Conservation (phyloP, 2,329 filamentous ascomycete species). For the Fusarium musae region DNA sequence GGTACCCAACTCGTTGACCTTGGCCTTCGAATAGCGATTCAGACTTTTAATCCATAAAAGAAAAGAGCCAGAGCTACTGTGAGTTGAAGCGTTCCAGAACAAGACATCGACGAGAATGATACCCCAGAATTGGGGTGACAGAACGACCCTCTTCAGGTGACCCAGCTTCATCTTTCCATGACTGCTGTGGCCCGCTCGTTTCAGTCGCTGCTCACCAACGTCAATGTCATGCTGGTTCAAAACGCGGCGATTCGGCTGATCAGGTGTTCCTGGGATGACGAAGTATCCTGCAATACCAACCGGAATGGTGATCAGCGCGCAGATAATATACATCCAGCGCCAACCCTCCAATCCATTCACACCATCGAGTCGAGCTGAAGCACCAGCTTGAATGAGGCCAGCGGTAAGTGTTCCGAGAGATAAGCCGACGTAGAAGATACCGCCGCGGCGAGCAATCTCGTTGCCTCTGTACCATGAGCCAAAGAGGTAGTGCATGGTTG, state of each 20-base stretch:
- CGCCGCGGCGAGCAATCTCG: conserved; percentile 60
- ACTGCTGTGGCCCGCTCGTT: conserved; percentile 55
- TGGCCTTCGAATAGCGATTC: conserved; percentile 56
- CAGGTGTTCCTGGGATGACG: conserved; percentile 58
- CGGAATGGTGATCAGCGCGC: conserved; percentile 64
- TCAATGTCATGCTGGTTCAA: conserved; percentile 59
- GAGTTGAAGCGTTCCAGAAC: conserved; percentile 66
- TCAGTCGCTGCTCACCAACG: conserved; percentile 57
- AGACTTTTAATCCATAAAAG: conserved; percentile 69
- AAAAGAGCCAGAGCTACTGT: conserved; percentile 60
- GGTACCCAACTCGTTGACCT: conserved; percentile 63
- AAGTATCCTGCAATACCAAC: conserved; percentile 62
- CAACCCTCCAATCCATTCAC: conserved; percentile 59
- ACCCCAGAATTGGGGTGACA: conserved; percentile 61
- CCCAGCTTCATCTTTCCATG: conserved; percentile 50
- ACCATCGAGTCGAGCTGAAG: conserved; percentile 54
- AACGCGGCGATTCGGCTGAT: conserved; percentile 60
- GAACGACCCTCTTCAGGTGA: conserved; percentile 49
- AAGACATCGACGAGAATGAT: conserved; percentile 63
- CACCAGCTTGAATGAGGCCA: conserved; percentile 59
- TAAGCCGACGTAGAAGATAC: conserved; percentile 62
- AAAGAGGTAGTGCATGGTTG: conserved; percentile 53
- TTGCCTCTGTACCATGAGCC: conserved; percentile 61
- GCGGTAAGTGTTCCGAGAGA: conserved; percentile 64
- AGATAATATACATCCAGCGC: conserved; percentile 69